Percentiles rank a stretch among this genome's conserved stretches.
Evolutionary conservation across 2,329 filamentous ascomycete genomes (phyloP).

Genomic region (Fusarium praegraminearum): DNA sequence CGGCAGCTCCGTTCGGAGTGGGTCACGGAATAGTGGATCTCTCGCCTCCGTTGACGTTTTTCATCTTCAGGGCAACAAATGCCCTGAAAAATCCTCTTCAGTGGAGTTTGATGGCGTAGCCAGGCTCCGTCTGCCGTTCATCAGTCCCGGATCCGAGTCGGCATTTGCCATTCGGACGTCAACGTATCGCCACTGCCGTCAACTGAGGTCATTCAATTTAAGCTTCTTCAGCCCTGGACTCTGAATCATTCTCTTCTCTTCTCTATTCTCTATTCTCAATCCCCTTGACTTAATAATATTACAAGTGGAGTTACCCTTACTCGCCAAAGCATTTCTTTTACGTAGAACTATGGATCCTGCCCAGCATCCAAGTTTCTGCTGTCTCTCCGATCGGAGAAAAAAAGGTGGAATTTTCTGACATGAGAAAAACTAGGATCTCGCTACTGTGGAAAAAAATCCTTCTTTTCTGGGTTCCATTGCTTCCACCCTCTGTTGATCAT

Average conservation of each 20-base stretch:
- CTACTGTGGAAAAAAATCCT: neutral
- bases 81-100: neutral
- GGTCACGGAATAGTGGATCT: slow-evolving; percentile 7
- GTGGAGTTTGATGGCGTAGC: slow-evolving; percentile 8
- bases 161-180: neutral
- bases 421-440: slow-evolving; percentile 25
- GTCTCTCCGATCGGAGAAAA: slow-evolving; percentile 20
- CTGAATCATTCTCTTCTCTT: neutral
- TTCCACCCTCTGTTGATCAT: slow-evolving; percentile 22
- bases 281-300: neutral
- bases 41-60: slow-evolving; percentile 19
- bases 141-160: slow-evolving; percentile 4
- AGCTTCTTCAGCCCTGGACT: slow-evolving; percentile 1
- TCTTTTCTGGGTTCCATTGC: slow-evolving; percentile 11
- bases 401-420: slow-evolving; percentile 31
- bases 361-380: slow-evolving; percentile 27
- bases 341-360: slow-evolving; percentile 41
- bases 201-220: neutral
- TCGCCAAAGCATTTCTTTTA: slow-evolving; percentile 38
- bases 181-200: neutral
- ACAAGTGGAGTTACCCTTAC: slow-evolving; percentile 19
- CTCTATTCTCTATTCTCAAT: neutral
- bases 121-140: neutral
- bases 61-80: neutral
- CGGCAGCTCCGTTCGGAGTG: slow-evolving; percentile 33